phyloP scores from a whole-genome alignment of 768 basidiomycete genomes.

The Hypholoma fasciculare region DNA sequence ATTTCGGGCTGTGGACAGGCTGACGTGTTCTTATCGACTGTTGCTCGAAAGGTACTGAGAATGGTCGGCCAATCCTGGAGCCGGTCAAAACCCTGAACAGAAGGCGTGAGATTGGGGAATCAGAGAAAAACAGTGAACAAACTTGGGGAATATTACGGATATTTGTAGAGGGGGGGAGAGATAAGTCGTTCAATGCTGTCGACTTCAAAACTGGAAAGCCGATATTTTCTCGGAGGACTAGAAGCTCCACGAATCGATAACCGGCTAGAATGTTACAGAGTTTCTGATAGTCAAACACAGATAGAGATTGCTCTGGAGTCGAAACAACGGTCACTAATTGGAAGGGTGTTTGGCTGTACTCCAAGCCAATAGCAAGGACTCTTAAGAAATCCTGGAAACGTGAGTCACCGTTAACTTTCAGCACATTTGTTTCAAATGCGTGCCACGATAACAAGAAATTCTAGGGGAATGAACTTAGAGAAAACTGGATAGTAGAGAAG shows the following conservation, averaged over 20 bases:
- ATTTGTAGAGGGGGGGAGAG: neutral
- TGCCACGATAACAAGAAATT: too few species aligned
- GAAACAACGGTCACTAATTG: neutral
- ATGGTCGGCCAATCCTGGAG: too few species aligned
- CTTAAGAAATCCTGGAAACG: too few species aligned
- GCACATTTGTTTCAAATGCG: too few species aligned
- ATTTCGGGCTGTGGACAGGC: neutral
- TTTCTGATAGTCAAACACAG: neutral
- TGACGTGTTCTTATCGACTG: neutral
- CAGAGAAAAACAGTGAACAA: neutral
- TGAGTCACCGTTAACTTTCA: too few species aligned
- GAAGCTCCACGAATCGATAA: neutral
- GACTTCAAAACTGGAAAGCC: neutral
- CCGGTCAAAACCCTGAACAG: too few species aligned
- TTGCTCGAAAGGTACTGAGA: too few species aligned
- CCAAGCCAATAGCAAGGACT: too few species aligned
- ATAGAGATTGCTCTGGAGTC: neutral
- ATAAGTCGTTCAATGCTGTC: neutral
- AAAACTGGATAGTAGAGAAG: too few species aligned
- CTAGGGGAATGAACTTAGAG: too few species aligned
- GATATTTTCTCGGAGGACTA: neutral
- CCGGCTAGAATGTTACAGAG: neutral
- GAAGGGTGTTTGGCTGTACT: too few species aligned
- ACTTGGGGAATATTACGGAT: neutral
- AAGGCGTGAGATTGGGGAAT: too few species aligned